These are phyloP conservation scores for Aspergillus chevalieri DNA, from an alignment of 2,329 filamentous ascomycete genomes.

Conservation along the genomic window DNA sequence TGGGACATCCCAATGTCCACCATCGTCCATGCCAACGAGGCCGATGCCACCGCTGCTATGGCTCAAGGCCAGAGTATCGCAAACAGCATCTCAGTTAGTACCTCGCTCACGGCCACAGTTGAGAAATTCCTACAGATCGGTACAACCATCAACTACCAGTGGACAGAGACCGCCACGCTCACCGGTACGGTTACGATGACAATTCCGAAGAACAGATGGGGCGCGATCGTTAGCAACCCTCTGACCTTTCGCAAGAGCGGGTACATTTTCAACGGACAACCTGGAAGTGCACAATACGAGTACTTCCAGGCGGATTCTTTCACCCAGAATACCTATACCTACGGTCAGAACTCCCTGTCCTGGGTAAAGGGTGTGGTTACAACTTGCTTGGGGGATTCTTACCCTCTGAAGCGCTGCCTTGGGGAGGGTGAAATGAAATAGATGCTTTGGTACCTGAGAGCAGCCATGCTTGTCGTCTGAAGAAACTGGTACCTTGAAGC, in stretches of 20 bases:
- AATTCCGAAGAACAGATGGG: constrained; percentile 12
- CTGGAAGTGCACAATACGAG: constrained; percentile 7
- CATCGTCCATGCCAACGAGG: constrained; percentile 11
- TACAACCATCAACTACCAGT: constrained; percentile 3
- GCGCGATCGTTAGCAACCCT: constrained; percentile 13
- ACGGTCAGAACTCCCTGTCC: constrained; percentile 2
- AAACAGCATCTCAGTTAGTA: constrained; percentile 9
- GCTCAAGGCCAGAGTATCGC: constrained; percentile 8
- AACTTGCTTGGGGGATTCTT: constrained; percentile 11
- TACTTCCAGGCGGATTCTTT: constrained; percentile 14
- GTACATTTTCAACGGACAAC: constrained; percentile 12
- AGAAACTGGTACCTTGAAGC: no score
- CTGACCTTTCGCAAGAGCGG: constrained; percentile 10
- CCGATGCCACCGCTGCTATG: constrained; percentile 10
- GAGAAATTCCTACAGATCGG: constrained; percentile 7
- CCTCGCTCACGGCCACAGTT: constrained; percentile 3
- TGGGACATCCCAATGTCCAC: constrained; percentile 15
- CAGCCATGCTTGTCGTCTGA: no score
- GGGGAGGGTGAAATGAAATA: constrained; percentile 4
- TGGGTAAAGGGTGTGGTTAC: constrained; percentile 15
- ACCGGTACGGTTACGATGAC: constrained; percentile 15
- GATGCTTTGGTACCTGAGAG: neutral
- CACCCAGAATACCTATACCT: constrained; percentile 4
- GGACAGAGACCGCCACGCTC: constrained; percentile 7
- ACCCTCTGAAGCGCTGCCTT: constrained; percentile 9